These are phyloP conservation scores for Suillus discolor DNA, from an alignment of 768 basidiomycete genomes.

Conservation along the genomic window DNA sequence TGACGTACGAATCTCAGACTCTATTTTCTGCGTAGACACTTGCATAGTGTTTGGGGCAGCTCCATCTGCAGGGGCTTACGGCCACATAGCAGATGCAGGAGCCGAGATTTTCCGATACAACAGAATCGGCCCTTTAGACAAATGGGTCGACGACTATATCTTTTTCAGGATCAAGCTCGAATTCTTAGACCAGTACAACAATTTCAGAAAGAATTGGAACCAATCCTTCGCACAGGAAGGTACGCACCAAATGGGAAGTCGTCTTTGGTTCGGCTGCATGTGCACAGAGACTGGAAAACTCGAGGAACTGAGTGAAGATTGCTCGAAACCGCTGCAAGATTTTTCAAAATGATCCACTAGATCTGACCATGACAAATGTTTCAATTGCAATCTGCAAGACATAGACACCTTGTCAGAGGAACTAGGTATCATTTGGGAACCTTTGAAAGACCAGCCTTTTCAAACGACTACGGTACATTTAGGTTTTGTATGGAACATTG, in stretches of 20 bases:
- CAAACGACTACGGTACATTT: neutral
- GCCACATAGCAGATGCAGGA: too few relatives aligned
- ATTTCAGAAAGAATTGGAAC: constrained; percentile 18
- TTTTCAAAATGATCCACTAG: neutral
- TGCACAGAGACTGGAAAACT: neutral
- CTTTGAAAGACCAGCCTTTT: neutral
- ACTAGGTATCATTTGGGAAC: constrained; percentile 11
- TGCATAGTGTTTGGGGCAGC: too few relatives aligned
- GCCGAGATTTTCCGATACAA: too few relatives aligned
- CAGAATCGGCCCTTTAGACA: too few relatives aligned
- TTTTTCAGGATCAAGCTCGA: too few relatives aligned
- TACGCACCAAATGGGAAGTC: neutral
- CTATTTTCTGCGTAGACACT: too few relatives aligned
- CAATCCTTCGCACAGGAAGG: neutral
- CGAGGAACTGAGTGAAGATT: constrained; percentile 9
- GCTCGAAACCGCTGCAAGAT: neutral
- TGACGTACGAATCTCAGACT: too few relatives aligned
- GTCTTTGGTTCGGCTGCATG: constrained; percentile 9
- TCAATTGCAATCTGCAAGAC: neutral
- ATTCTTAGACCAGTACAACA: too few relatives aligned
- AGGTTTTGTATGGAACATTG: constrained; percentile 24
- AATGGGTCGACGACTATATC: too few relatives aligned
- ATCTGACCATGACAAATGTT: constrained; percentile 1
- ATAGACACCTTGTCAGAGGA: neutral
- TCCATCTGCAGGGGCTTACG: too few relatives aligned